Evolutionary conservation across 2,329 filamentous ascomycete species (phyloP).

Genomic region (Teratosphaeria destructans): DNA sequence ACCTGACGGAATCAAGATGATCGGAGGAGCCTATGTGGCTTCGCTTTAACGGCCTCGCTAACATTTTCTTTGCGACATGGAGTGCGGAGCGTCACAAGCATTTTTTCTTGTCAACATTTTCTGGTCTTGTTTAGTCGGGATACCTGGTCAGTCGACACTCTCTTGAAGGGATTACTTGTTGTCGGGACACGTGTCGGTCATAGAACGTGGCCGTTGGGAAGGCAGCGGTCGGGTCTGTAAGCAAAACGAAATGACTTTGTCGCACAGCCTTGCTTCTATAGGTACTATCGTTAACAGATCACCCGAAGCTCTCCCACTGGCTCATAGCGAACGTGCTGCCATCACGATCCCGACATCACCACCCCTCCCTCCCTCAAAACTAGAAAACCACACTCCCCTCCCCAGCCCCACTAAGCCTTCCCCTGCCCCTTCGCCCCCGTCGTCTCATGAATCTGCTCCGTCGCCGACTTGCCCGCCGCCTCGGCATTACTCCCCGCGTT

Average conservation of each 20-base stretch:
- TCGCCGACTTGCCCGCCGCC: neutral
- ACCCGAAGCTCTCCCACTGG: no score
- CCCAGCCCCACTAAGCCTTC: neutral
- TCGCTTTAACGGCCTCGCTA: neutral
- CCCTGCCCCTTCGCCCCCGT: constrained; percentile 4
- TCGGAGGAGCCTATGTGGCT: no score
- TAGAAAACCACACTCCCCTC: neutral
- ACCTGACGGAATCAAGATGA: neutral
- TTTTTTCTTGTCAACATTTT: neutral
- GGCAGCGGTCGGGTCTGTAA: neutral
- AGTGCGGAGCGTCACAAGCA: neutral
- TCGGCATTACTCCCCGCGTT: neutral
- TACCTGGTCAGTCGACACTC: neutral
- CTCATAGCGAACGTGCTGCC: no score
- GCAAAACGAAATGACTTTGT: neutral
- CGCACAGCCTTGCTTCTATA: neutral
- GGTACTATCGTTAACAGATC: no score
- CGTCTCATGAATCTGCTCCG: constrained; percentile 3
- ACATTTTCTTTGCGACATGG: neutral
- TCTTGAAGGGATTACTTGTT: neutral
- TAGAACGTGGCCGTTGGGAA: neutral
- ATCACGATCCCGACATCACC: neutral
- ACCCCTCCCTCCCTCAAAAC: neutral
- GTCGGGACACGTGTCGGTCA: neutral
- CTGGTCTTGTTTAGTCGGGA: neutral